phyloP scores from a whole-genome alignment of 148 eudicot genomes.

The Pouteria glomerata region DNA sequence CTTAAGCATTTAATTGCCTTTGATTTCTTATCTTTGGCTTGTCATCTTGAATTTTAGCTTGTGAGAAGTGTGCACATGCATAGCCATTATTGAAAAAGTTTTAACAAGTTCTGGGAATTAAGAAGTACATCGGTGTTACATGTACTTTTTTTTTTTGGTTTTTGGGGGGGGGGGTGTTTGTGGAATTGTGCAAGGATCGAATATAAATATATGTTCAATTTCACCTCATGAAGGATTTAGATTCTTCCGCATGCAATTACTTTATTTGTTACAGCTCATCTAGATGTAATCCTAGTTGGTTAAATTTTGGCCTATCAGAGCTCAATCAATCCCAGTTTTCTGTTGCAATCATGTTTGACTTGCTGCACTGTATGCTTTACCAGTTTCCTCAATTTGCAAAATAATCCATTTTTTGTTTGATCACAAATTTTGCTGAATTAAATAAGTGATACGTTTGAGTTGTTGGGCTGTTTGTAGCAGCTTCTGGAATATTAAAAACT shows the following conservation, averaged over 20 bases:
- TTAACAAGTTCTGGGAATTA: neutral
- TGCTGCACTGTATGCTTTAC: neutral
- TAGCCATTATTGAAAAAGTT: neutral
- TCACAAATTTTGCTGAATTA: neutral
- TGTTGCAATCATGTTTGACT: neutral
- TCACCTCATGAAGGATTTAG: neutral
- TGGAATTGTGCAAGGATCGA: too few species aligned
- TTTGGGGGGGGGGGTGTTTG: too few species aligned
- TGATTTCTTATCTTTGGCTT: neutral
- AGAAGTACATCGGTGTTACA: neutral
- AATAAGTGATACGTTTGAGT: neutral
- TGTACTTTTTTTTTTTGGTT: too few species aligned
- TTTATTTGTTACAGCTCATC: neutral
- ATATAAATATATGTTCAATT: too few species aligned
- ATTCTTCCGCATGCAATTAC: neutral
- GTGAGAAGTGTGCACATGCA: neutral
- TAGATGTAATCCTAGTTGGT: neutral
- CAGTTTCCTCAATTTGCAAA: neutral
- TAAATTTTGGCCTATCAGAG: neutral
- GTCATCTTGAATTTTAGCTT: neutral
- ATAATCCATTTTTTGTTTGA: neutral
- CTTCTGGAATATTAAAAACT: neutral
- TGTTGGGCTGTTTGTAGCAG: conserved; percentile 1
- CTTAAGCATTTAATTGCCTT: neutral
- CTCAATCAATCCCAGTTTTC: neutral